These are phyloP conservation scores for Yamadazyma mexicana DNA, from an alignment of 1,139 yeast species.

Conservation along the genomic window DNA sequence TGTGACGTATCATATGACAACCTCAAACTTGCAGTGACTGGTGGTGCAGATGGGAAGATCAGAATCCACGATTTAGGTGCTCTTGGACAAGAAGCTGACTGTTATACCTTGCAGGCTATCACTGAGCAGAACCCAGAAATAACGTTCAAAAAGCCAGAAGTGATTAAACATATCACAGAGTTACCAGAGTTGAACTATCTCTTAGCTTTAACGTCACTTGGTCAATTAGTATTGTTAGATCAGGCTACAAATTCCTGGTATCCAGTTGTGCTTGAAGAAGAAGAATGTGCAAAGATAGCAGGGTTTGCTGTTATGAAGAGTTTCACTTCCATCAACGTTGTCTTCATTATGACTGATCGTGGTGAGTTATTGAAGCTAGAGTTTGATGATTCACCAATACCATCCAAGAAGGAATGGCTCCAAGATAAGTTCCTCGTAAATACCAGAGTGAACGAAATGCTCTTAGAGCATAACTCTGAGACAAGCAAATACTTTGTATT, in stretches of 20 bases:
- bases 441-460: constrained; percentile 57
- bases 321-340: constrained; percentile 37
- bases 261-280: constrained; percentile 30
- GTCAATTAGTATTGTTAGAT: constrained; percentile 45
- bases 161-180: constrained; percentile 61
- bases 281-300: constrained; percentile 28
- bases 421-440: constrained; percentile 17
- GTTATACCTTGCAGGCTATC: constrained; percentile 33
- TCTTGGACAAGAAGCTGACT: constrained; percentile 9
- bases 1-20: constrained; percentile 54
- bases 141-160: constrained; percentile 47
- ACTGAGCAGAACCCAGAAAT: constrained; percentile 21
- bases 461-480: constrained; percentile 23
- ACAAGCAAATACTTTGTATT: constrained; percentile 31
- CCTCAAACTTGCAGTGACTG: constrained; percentile 59
- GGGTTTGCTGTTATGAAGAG: constrained; percentile 56
- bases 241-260: constrained; percentile 18
- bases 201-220: constrained; percentile 63
- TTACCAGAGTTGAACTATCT: constrained; percentile 36
- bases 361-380: constrained; percentile 53
- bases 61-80: constrained; percentile 55
- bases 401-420: constrained; percentile 22
- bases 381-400: constrained; percentile 26
- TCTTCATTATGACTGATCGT: constrained; percentile 50
- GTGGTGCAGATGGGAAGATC: constrained; percentile 89